These are phyloP conservation scores for Nicotiana rustica DNA, from an alignment of 305 asterid genomes.

Conservation along the genomic window DNA sequence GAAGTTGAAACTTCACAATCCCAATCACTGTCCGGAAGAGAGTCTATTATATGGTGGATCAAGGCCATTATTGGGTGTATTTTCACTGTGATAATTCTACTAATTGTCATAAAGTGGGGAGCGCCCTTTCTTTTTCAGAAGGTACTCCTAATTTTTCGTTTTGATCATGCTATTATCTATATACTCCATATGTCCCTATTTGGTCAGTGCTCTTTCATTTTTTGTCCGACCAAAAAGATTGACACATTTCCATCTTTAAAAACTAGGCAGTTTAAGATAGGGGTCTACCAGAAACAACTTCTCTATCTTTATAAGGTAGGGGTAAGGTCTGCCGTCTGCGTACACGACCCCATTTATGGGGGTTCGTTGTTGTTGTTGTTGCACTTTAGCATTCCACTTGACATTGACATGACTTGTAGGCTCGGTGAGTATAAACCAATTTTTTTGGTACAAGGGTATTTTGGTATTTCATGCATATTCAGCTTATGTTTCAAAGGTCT, in stretches of 20 bases:
- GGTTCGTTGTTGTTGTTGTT: too few relatives aligned
- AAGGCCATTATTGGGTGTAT: constrained; percentile 61
- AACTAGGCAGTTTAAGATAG: not conserved
- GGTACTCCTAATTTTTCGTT: constrained; percentile 49
- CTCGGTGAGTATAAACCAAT: not conserved
- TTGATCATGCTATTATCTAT: not conserved
- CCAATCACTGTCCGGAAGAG: constrained; percentile 47
- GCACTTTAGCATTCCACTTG: not conserved
- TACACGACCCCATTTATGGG: too few relatives aligned
- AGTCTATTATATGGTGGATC: constrained; percentile 66
- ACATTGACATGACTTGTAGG: not conserved
- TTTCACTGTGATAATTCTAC: constrained; percentile 49
- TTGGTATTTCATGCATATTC: not conserved
- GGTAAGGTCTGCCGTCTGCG: too few relatives aligned
- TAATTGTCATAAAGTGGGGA: constrained; percentile 74
- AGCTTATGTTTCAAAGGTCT: constrained; percentile 7
- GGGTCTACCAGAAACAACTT: too few relatives aligned
- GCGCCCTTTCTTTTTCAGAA: constrained; percentile 78
- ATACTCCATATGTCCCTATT: not conserved
- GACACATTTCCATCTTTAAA: not conserved
- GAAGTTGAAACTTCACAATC: constrained; percentile 50
- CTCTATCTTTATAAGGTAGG: too few relatives aligned
- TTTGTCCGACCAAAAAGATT: not conserved
- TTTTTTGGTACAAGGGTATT: not conserved
- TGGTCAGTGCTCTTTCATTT: not conserved